Percentiles rank a stretch among this genome's conserved stretches.
Evolutionary conservation across 139 green algal species (phyloP).

Genomic region (Spirogloea muscicola): DNA sequence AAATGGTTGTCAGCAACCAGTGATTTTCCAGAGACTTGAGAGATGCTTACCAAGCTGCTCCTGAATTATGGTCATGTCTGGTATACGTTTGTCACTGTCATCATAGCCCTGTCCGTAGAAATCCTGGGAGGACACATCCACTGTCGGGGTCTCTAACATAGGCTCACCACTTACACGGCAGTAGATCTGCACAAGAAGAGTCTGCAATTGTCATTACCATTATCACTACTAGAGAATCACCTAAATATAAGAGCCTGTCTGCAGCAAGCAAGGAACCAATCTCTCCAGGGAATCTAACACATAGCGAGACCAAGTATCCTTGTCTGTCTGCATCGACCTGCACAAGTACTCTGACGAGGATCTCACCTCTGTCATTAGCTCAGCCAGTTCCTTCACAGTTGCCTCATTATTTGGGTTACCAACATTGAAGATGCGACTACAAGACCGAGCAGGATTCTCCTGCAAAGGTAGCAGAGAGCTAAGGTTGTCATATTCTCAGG

Average conservation of each 20-base stretch:
- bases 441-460: slow-evolving; percentile 21
- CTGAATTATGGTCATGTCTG: slow-evolving; percentile 25
- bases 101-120: slow-evolving; percentile 38
- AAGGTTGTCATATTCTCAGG: too few species aligned
- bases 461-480: too few species aligned
- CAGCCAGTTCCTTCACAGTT: slow-evolving; percentile 21
- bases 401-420: slow-evolving; percentile 27
- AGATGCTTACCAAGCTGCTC: slow-evolving; percentile 22
- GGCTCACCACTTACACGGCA: slow-evolving; percentile 4
- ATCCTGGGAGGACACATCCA: slow-evolving; percentile 15
- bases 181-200: slow-evolving; percentile 15
- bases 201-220: too few species aligned
- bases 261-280: too few species aligned
- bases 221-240: too few species aligned
- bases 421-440: slow-evolving; percentile 28
- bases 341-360: too few species aligned
- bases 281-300: too few species aligned
- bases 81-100: slow-evolving; percentile 32
- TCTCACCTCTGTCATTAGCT: slow-evolving; percentile 31
- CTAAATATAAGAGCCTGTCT: too few species aligned
- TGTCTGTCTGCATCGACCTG: too few species aligned
- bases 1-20: too few species aligned
- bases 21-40: too few species aligned
- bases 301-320: too few species aligned
- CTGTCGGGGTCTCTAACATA: slow-evolving; percentile 1